These are phyloP conservation scores for Syzygium oleosum DNA, from an alignment of 345 rosid species.

Conservation along the genomic window DNA sequence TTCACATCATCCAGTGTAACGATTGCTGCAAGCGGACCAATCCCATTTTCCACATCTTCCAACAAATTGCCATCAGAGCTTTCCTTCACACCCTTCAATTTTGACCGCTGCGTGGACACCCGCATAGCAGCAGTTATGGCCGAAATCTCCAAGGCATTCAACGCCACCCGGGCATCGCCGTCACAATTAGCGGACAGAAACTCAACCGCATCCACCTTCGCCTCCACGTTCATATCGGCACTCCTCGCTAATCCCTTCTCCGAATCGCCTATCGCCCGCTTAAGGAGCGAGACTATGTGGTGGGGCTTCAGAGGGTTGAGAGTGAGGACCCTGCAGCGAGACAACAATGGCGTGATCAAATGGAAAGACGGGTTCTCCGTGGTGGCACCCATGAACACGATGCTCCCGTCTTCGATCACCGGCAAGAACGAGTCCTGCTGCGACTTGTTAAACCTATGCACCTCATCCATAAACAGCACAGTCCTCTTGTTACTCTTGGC, in stretches of 20 bases:
- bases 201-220: conserved; percentile 33
- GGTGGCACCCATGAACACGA: conserved; percentile 76
- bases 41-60: background rate
- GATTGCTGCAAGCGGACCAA: background rate
- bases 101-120: background rate
- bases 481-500: conserved; percentile 36
- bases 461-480: conserved; percentile 73
- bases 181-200: conserved; percentile 59
- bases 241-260: conserved; percentile 37
- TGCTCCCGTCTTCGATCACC: conserved; percentile 78
- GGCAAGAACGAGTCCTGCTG: conserved; percentile 87
- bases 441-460: conserved; percentile 74
- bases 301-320: conserved; percentile 54
- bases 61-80: background rate
- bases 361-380: conserved; percentile 90
- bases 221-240: conserved; percentile 20
- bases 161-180: conserved; percentile 79
- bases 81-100: background rate
- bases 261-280: conserved; percentile 34
- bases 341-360: conserved; percentile 66
- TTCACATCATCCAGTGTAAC: conserved; percentile 58
- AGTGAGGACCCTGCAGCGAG: conserved; percentile 63
- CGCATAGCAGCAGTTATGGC: conserved; percentile 51
- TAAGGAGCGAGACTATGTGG: conserved; percentile 38
- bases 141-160: conserved; percentile 67